These are phyloP conservation scores for Teratosphaeria epicoccoides DNA, from an alignment of 2,329 filamentous ascomycete genomes.

Conservation along the genomic window DNA sequence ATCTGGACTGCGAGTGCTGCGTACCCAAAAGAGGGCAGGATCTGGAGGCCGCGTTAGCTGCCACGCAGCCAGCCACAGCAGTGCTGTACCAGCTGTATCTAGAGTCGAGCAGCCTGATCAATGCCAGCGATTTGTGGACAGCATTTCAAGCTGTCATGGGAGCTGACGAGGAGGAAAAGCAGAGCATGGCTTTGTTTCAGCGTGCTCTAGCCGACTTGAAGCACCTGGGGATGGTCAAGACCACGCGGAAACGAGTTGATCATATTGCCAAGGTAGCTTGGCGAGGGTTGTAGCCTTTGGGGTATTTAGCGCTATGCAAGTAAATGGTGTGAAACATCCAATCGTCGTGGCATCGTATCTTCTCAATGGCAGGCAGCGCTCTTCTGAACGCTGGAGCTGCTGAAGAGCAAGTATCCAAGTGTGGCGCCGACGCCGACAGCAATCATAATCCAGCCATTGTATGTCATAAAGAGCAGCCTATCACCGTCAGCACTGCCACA, in stretches of 20 bases:
- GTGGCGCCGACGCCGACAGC: constrained; percentile 82
- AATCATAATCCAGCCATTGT: constrained; percentile 97
- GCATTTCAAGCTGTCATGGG: constrained; percentile 59
- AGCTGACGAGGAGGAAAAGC: constrained; percentile 32
- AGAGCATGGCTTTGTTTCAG: constrained; percentile 62
- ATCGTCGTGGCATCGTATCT: not conserved
- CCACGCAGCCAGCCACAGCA: constrained; percentile 58
- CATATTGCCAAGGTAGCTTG: constrained; percentile 77
- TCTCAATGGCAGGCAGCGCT: constrained; percentile 79
- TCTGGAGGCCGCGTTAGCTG: constrained; percentile 39
- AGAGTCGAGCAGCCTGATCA: constrained; percentile 66
- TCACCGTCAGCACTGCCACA: not conserved
- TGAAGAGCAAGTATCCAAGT: constrained; percentile 75
- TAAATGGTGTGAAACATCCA: not conserved
- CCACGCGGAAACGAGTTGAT: constrained; percentile 82
- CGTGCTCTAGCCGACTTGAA: constrained; percentile 73
- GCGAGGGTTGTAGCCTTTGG: constrained; percentile 27
- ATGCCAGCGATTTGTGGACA: constrained; percentile 68
- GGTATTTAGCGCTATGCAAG: not conserved
- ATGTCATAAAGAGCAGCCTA: constrained; percentile 99
- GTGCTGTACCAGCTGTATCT: constrained; percentile 70
- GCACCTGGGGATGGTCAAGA: constrained; percentile 76
- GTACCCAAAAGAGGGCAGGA: constrained; percentile 25
- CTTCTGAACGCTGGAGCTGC: constrained; percentile 57
- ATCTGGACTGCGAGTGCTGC: constrained; percentile 64